Base-by-base conservation (phyloP, 164 flowering plant genomes). In the Annona squamosa region DNA sequence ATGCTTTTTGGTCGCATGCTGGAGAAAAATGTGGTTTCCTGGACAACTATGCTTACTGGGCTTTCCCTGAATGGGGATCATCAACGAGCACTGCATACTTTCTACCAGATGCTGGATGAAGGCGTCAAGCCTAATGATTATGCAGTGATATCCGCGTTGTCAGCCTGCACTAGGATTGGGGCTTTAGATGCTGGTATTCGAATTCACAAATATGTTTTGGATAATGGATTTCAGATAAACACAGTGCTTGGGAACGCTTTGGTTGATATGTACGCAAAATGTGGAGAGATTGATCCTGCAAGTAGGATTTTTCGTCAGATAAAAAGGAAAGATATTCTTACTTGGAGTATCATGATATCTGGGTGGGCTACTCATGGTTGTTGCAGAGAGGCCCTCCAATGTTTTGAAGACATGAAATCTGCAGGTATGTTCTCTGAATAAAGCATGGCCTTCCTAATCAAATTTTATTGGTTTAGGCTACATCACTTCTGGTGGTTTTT, bases 361-460 rank as follows among this genome's bases (percentile, higher is more conserved):
- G 89, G 91, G 62, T 86, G 81, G 83, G 87, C 89, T 17, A 78
- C 84, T 65, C 83, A 86, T 79, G 89, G 89, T 52, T 68, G 66
- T 76, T 78, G 73, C 57, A 75, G 78, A 44, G 80, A 81, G 76
- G 83, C 91, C 56, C 77, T 88, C 52, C 80, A 74, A 26, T 82
- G 77, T 70, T 86, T 85, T 68, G 76, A 82, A 46, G 43, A 76
- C 62, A 86, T 88, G 88, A 81, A 75, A 77, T 76, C 73, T 67
- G 19, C 84, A 81, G 91, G 59, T 52, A 52, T 52, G 59, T 2
- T 10, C 59, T 52, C 59, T 52, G 13, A 10, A 52, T 52, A 16
- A 52, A 52, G 59, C 59, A 52, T 52, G 59, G 59, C 10, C 59
- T 52, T 52, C 59, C 9, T 52, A 52, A 52, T 52, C 13, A 52